These are phyloP conservation scores for Platanthera zijinensis DNA, from an alignment of 106 monocot genomes.

Conservation along the genomic window DNA sequence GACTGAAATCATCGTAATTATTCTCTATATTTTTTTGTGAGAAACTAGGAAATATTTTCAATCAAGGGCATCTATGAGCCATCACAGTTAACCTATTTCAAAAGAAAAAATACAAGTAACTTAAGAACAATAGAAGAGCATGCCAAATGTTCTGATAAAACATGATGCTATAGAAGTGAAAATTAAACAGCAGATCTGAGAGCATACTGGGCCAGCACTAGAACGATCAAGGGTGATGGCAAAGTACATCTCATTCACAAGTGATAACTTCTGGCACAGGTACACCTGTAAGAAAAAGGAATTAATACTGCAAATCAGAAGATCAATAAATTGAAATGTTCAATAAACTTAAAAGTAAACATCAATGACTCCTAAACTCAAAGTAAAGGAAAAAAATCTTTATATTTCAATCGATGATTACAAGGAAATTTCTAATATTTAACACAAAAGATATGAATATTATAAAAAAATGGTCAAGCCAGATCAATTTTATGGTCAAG, in stretches of 20 bases:
- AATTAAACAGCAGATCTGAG: not conserved
- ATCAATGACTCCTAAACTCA: no score
- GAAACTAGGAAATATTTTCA: not conserved
- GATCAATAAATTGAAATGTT: not conserved
- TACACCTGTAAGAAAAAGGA: slow-evolving; percentile 53
- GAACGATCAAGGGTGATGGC: slow-evolving; percentile 90
- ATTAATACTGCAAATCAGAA: not conserved
- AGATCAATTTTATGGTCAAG: not conserved
- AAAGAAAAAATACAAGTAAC: not conserved
- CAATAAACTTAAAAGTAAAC: no score
- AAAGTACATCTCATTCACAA: slow-evolving; percentile 98
- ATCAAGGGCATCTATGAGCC: not conserved
- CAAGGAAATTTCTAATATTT: not conserved
- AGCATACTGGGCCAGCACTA: slow-evolving; percentile 88
- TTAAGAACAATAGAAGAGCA: not conserved
- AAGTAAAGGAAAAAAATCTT: not conserved
- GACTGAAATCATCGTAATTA: not conserved
- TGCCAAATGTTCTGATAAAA: not conserved
- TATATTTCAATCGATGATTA: not conserved
- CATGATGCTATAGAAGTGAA: not conserved
- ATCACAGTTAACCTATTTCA: not conserved
- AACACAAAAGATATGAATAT: not conserved
- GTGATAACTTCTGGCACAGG: slow-evolving; percentile 83
- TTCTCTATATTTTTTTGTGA: not conserved
- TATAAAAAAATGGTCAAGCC: not conserved